These are phyloP conservation scores for Backusella parvicylindrica DNA, from an alignment of 192 early-diverging fungal species.

Conservation along the genomic window DNA sequence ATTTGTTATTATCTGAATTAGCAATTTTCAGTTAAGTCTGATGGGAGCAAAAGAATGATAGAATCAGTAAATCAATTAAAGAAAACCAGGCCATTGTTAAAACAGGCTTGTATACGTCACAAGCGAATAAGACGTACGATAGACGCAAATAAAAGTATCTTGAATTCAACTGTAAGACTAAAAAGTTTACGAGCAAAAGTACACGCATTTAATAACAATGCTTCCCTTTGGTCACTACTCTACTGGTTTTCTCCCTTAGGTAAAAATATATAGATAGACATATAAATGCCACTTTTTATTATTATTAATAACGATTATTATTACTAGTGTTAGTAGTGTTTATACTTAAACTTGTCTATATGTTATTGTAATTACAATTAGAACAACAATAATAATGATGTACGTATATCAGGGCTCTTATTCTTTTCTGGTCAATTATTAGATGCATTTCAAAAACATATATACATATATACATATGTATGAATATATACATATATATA, in stretches of 20 bases:
- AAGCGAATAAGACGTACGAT: neutral
- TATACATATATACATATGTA: neutral
- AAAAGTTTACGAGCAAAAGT: neutral
- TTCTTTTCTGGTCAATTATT: neutral
- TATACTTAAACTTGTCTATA: neutral
- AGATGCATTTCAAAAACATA: neutral
- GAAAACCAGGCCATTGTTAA: neutral
- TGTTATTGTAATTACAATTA: neutral
- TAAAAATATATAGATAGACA: neutral
- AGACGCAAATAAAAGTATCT: neutral
- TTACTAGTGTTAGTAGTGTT: neutral
- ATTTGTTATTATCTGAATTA: neutral
- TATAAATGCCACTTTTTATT: neutral
- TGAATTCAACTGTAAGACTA: neutral
- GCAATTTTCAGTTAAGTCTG: neutral
- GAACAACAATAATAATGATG: neutral
- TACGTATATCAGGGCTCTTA: neutral
- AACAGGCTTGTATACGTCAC: neutral
- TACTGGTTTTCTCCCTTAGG: neutral
- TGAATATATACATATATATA: neutral
- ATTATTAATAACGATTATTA: neutral
- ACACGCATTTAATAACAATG: neutral
- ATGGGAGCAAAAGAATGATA: neutral
- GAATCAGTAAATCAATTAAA: neutral
- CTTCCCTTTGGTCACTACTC: neutral